A percentile compares a stretch with the other conserved stretches of the same genome.
Evolutionary conservation across 2,329 filamentous ascomycete species (phyloP).

Genomic region (Claviceps sp.): DNA sequence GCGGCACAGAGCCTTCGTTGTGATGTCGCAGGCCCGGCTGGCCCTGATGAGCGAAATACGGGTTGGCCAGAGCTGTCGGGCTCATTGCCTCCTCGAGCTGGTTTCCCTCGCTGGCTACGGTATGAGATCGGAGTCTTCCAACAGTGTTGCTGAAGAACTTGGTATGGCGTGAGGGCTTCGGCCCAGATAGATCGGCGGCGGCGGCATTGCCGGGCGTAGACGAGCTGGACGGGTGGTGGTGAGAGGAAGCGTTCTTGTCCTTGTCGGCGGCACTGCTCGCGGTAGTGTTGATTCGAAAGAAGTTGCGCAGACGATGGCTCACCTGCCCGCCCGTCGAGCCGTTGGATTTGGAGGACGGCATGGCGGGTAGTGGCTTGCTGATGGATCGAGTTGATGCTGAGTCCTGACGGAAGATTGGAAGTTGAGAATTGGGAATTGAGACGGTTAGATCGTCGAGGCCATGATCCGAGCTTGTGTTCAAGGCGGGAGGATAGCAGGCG

Average conservation of each 20-base stretch:
- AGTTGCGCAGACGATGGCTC: conserved; percentile 55
- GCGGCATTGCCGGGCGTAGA: conserved; percentile 8
- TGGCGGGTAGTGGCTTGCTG: conserved; percentile 11
- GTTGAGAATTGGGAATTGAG: background rate
- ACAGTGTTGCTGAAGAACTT: conserved; percentile 79
- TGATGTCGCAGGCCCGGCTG: conserved; percentile 87
- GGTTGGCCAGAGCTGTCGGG: conserved; percentile 87
- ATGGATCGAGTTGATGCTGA: background rate
- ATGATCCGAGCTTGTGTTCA: conserved; percentile 19
- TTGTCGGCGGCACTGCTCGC: conserved; percentile 23
- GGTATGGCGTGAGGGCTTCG: conserved; percentile 66
- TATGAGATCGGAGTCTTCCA: conserved; percentile 76
- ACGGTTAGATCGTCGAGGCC: conserved; percentile 23
- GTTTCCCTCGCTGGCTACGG: conserved; percentile 86
- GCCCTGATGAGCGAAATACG: conserved; percentile 94
- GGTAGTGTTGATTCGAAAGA: conserved; percentile 53
- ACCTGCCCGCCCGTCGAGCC: conserved; percentile 42
- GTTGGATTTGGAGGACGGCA: conserved; percentile 42
- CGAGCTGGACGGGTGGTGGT: background rate
- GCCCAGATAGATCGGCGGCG: conserved; percentile 7
- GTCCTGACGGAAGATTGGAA: background rate
- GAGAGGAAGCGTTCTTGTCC: conserved; percentile 13
- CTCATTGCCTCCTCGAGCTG: conserved; percentile 78
- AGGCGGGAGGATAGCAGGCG: background rate
- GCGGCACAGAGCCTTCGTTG: conserved; percentile 84